Base-by-base conservation (phyloP, 2,329 filamentous ascomycete genomes). In the Sclerotinia nivalis region DNA sequence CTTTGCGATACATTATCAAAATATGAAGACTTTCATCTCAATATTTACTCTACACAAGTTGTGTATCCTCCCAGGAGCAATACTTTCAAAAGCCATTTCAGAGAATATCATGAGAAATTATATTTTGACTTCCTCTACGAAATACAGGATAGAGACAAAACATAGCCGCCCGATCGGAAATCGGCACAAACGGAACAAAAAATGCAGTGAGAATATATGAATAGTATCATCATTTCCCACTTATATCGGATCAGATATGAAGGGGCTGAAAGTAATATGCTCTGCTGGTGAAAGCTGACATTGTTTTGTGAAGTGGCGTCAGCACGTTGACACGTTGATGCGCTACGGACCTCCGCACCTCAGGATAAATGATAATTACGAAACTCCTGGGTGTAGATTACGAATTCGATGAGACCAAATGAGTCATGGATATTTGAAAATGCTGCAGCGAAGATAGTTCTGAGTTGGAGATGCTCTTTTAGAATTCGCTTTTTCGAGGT, bases 301-400 rank as follows among this genome's bases (percentile, higher is more conserved):
- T 28, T 25, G 34, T 40, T 64, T 40, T 15, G 47, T 28, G 15
- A 54, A 40, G 31, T 52, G 47, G 47, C 34, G 61, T 65, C 47
- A 43, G 61, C 61, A 52, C 31, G n/a, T 65, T 40, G 9, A 52
- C 47, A 28, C 18, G 40, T 22, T 50, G 20, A 52, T 20, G n/a
- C n/a, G 18, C n/a, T 59, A 52, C 61, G 61, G 47, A 65, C 47
- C 13, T 65, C 61, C 61, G 61, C 22, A 28, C n/a, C 13, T 40
- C 34, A 31, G 45, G 47, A 40, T 28, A 22, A 28, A 15, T 28
- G 61, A 40, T 52, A 1, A 20, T 13, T 65, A 28, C 31, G 49
- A 65, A 65, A 52, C n/a, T 52, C n/a, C 13, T 52, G 22, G 3
- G n/a, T 40, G 13, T 22, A 64, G 13, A 50, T 64, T 25, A 45